Evolutionary conservation across 192 early-diverging fungal genomes (phyloP).

Genomic region (Phycomyces nitens): DNA sequence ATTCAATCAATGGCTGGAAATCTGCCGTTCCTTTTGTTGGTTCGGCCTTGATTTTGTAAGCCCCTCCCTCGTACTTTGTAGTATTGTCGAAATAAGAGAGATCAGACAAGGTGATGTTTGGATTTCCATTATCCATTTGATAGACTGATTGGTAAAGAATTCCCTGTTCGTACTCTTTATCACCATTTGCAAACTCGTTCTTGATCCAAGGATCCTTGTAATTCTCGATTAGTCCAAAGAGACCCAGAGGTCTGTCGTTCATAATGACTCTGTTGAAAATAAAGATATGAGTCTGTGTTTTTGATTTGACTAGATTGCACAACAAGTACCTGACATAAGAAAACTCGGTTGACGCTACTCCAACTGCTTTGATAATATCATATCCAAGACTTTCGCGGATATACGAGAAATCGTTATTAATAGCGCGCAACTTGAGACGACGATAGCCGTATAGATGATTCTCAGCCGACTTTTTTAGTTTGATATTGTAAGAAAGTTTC

Average conservation of each 20-base stretch:
- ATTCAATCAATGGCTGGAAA: not conserved
- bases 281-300: not conserved
- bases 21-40: not conserved
- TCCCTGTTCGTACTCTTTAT: not conserved
- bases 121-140: not conserved
- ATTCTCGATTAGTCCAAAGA: constrained; percentile 18
- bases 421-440: constrained; percentile 16
- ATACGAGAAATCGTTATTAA: constrained; percentile 12
- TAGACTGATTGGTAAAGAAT: constrained; percentile 12
- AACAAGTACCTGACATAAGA: constrained; percentile 6
- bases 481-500: constrained; percentile 25
- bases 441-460: constrained; percentile 1
- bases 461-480: constrained; percentile 4
- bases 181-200: constrained; percentile 8
- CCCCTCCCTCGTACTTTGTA: not conserved
- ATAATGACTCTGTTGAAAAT: constrained; percentile 5
- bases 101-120: not conserved
- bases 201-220: constrained; percentile 15
- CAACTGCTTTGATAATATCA: constrained; percentile 9
- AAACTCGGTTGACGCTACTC: constrained; percentile 1
- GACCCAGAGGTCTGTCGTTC: constrained; percentile 11
- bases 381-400: constrained; percentile 23
- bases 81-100: constrained; percentile 5
- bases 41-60: constrained; percentile 10
- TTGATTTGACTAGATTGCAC: not conserved